Evolutionary conservation across 2,329 filamentous ascomycete species (phyloP).

Genomic region (Albophoma yamanashiensis): DNA sequence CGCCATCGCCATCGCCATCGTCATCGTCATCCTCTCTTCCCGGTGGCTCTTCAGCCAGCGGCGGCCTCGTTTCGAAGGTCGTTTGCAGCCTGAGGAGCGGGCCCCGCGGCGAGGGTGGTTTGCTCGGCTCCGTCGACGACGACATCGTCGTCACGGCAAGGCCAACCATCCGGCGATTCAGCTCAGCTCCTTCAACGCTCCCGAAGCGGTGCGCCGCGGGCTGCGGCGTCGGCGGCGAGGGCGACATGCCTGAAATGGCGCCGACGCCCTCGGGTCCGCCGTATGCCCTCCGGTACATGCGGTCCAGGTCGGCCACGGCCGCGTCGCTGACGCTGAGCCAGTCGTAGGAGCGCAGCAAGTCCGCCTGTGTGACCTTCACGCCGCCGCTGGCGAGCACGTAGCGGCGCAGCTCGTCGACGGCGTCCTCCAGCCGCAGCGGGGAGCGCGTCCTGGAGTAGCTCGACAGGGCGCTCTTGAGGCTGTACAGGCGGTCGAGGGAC

Average conservation of each 20-base stretch:
- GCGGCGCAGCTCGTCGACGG: conserved; percentile 52
- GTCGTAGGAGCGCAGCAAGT: conserved; percentile 44
- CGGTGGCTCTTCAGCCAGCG: neutral
- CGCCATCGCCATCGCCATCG: conserved; percentile 21
- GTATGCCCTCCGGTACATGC: conserved; percentile 46
- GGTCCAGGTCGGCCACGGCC: conserved; percentile 42
- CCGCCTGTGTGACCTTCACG: conserved; percentile 34
- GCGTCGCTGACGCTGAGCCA: conserved; percentile 41
- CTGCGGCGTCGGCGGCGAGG: conserved; percentile 5
- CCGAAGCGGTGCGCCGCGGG: conserved; percentile 10
- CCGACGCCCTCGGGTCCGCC: conserved; percentile 34
- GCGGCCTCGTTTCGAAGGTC: conserved; percentile 18
- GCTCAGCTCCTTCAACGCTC: conserved; percentile 11
- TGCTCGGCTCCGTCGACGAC: conserved; percentile 8
- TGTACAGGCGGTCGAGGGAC: conserved; percentile 52
- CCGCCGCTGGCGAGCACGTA: conserved; percentile 44
- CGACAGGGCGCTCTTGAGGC: conserved; percentile 50
- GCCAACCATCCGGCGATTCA: conserved; percentile 7
- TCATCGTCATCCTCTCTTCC: too few species aligned
- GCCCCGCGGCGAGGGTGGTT: conserved; percentile 15
- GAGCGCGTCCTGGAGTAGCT: conserved; percentile 39
- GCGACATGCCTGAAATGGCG: conserved; percentile 31
- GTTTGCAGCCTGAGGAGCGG: conserved; percentile 32
- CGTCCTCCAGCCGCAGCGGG: conserved; percentile 41
- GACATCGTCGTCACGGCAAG: conserved; percentile 15